phyloP scores from a whole-genome alignment of 1,284 basidiomycete species.

The Ustilago sp. region DNA sequence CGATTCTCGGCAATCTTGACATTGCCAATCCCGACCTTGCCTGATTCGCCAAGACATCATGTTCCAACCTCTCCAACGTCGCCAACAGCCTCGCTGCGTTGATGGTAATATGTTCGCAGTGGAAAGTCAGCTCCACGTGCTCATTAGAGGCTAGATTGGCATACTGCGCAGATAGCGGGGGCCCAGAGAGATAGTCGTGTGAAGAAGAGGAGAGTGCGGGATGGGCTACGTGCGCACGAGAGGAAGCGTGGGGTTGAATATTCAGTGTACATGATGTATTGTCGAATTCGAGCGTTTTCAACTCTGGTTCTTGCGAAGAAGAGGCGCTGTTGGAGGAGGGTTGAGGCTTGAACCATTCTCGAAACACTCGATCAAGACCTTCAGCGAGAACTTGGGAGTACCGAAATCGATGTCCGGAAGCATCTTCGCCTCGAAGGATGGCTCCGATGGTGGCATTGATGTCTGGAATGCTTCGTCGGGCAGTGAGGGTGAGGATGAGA shows the following conservation, averaged over 20 bases:
- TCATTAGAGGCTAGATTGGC: constrained; percentile 25
- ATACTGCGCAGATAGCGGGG: constrained; percentile 37
- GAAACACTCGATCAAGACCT: constrained; percentile 56
- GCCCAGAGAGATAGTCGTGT: constrained; percentile 48
- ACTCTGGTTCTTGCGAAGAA: constrained; percentile 14
- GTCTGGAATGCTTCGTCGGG: constrained; percentile 21
- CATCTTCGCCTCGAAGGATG: constrained; percentile 27
- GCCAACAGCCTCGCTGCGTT: constrained; percentile 48
- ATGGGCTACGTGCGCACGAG: constrained; percentile 23
- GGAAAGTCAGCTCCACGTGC: constrained; percentile 53
- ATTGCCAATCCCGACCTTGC: constrained; percentile 15
- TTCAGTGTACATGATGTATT: constrained; percentile 42
- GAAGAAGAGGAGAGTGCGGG: constrained; percentile 48
- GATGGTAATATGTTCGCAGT: constrained; percentile 45
- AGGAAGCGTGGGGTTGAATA: constrained; percentile 55
- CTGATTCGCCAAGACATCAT: constrained; percentile 40
- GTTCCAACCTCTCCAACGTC: constrained; percentile 47
- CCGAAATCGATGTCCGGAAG: constrained; percentile 25
- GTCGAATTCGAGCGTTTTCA: constrained; percentile 50
- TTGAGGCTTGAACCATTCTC: constrained; percentile 53
- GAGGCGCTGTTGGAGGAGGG: not conserved
- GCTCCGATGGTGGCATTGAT: constrained; percentile 23
- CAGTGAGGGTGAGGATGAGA: constrained; percentile 54
- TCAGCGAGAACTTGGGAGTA: constrained; percentile 56
- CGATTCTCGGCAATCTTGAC: constrained; percentile 20